Percentiles rank a stretch among this genome's conserved stretches.
phyloP scores from a whole-genome alignment of 768 basidiomycete genomes.

The Naganishia vaughanmartiniae region DNA sequence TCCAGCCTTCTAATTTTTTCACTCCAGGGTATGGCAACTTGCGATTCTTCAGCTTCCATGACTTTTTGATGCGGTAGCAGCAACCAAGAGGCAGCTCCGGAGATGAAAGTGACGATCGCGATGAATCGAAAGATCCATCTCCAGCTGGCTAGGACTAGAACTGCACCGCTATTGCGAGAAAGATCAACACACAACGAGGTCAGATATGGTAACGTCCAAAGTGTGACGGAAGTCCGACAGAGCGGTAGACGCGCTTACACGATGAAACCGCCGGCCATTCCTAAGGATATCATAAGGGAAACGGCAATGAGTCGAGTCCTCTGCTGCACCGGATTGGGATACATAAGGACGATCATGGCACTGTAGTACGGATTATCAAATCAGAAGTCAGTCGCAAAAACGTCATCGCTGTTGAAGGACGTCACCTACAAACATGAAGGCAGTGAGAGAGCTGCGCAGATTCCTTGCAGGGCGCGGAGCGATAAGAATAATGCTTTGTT shows the following conservation, averaged over 20 bases:
- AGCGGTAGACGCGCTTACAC: too few relatives aligned
- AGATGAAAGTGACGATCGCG: neutral
- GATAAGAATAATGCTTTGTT: neutral
- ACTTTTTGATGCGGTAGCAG: too few relatives aligned
- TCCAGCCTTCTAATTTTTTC: neutral
- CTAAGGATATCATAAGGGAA: neutral
- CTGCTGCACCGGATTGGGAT: neutral
- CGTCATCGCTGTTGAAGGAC: neutral
- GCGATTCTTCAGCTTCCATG: too few relatives aligned
- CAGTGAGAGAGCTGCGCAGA: neutral
- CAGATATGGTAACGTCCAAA: too few relatives aligned
- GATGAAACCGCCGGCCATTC: neutral
- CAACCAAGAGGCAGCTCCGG: neutral
- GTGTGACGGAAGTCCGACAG: too few relatives aligned
- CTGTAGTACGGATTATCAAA: too few relatives aligned
- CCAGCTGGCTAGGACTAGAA: neutral
- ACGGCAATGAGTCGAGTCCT: neutral
- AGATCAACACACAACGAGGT: too few relatives aligned
- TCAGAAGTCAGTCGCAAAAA: too few relatives aligned
- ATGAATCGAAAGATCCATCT: conserved; percentile 1
- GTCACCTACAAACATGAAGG: neutral
- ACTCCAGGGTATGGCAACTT: too few relatives aligned
- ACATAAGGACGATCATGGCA: neutral
- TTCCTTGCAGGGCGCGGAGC: neutral
- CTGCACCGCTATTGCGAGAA: neutral